Base-by-base conservation (phyloP, 176 grass and related monocot species). In the Tillandsia fasciculata region DNA sequence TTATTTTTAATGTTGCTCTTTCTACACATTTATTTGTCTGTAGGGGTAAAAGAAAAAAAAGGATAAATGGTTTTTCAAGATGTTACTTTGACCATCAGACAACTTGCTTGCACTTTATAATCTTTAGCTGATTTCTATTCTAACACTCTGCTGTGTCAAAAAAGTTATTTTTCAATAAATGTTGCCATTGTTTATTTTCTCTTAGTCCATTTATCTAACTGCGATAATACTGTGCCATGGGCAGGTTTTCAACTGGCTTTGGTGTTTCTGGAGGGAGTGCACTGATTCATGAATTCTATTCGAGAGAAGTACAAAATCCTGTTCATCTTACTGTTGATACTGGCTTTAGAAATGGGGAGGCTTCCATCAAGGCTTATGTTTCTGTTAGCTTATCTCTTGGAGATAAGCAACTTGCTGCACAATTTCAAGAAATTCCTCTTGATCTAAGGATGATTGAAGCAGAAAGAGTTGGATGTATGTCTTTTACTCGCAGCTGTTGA, bases 171-270 rank as follows among this genome's bases (percentile, higher is more conserved):
- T 42, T 42, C 33, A 42, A 42, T 42, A 42, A 42, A 42, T 42
- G 33, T 42, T 6, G 4, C 15, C 22, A 42, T 53, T 69, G 42
- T 77, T 14, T 64, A 8, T 57, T 64, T 26, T 27, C 53, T 27
- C 74, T 20, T 49, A 63, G 53, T 79, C 14, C 51, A 11, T 64
- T 48, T 11, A 51, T 51, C 29, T 63, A 11, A 11, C 28, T 61
- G 12, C 15, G 50, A 14, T 68, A 11, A 27, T 69, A 48, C 22
- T 58, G 3, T 66, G 59, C 27, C 14, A 64, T 64, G 1, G 78
- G 77, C 79, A 99, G 94, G 94, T 99, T 93, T 80, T 99, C 89
- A 1, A 99, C 94, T 65, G 94, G 89, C 64, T 86, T 92, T 76
- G 94, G 89, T 68, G 84, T 99, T 77, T 88, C 94, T 8, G 89